Evolutionary conservation across 192 early-diverging fungal genomes (phyloP), one percentile per base, ranked within the genome.

Genomic region (Coemansia furcata): DNA sequence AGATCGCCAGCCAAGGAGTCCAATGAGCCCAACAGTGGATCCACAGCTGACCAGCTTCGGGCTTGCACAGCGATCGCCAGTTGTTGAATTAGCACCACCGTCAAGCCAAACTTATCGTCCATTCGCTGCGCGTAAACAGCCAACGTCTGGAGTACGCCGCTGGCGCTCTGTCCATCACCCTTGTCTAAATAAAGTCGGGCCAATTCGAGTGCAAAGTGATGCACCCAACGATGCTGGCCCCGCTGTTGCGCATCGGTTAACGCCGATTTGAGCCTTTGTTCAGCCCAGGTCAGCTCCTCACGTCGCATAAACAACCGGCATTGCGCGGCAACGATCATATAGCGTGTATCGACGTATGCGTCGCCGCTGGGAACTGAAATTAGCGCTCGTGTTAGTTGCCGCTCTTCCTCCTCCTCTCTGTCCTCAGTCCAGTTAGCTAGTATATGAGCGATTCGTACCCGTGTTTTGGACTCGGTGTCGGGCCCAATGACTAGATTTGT

Each of bases 401-500:
- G 66, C 37, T 76, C 78, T 26, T 81, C 73, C 29, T 73, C 71
- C 10, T 65, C 57, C 1, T 49, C 65, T 6, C 49, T 59, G 6
- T 55, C 57, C 1, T 46, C 47, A 21, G 30, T 7, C 78, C 78
- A 81, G 39, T 76, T 70, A 5, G 50, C 66, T 19, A 81, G 67
- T 9, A 67, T 67, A 61, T 70, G 65, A 0, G 78, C 78, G 29
- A 81, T 75, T 59, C 78, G 69, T 57, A 81, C 42, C 36, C 78
- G 78, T 36, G 78, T 81, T 59, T 54, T 66, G 10, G 73, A 70
- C 35, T 81, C 78, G 7, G 70, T 67, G 15, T 81, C 78, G 2
- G 78, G 70, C 6, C 70, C 70, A 26, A 70, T 15, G 23, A 63
- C 46, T 8, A 69, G 11, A 5, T n/a, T 26, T 12, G 11, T 36